Base-by-base conservation (phyloP, 116 monocot species). In the Iris pallida region DNA sequence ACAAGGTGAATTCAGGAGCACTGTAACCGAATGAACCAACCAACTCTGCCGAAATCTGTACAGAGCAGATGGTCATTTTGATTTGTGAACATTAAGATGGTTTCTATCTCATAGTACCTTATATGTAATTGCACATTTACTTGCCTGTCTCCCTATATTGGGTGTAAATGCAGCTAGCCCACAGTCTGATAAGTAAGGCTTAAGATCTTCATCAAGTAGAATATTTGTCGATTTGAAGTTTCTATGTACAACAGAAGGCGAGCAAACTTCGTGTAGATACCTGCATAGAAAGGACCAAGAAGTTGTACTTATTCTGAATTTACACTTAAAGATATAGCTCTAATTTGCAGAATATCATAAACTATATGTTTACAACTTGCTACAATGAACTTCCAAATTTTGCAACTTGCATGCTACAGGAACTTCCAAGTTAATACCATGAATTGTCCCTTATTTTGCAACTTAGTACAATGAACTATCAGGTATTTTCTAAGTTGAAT, bases 11-110 rank as follows among this genome's bases (percentile, higher is more conserved):
- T 65, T 93, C 93, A 11, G 93, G 93, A 71, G 93, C 89, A 73
- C 89, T 93, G 63, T 93, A 93, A 66, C 93, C 93, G 62, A 93
- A 93, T 47, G 93, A 89, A 68, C 86, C 89, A 20, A 93, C 78
- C 53, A 83, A 73, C 52, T 86, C 83, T 1, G 89, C 80, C 3
- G 84, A 89, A 59, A 89, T 68, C 93, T 93, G 55, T 67, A 16
- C 41, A 15, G 16, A 42, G 64, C 14, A 8, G 54, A 56, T 20
- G 11, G 46, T 56, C 19, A 66, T 55, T 40, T 9, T 60, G 47
- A 42, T 51, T 51, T 44, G 8, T 56, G 53, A 30, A 10, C 2
- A 14, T 52, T 52, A 5, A 1, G 6, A 10, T 8, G 51, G 2
- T 52, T 52, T 52, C 14, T 52, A 1, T 52, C 51, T 52, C 12